phyloP scores from a whole-genome alignment of 2,329 filamentous ascomycete genomes.

The Colletotrichum sublineola region DNA sequence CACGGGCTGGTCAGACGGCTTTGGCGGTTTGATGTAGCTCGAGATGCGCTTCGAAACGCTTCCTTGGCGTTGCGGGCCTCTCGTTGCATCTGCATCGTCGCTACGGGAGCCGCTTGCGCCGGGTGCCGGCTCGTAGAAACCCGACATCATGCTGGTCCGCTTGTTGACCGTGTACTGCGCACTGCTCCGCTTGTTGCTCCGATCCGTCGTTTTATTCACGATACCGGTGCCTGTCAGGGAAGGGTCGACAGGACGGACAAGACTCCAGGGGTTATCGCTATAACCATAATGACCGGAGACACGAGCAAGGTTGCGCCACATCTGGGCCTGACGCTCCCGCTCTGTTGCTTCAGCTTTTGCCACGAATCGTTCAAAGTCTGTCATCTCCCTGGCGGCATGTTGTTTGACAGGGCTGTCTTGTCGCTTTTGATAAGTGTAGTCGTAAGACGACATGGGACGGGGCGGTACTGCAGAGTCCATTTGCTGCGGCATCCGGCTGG shows the following conservation, averaged over 20 bases:
- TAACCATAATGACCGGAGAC: slow-evolving; percentile 39
- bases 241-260: slow-evolving; percentile 16
- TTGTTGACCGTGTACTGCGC: slow-evolving; percentile 35
- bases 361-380: slow-evolving; percentile 49
- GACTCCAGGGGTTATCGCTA: slow-evolving; percentile 20
- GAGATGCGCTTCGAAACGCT: slow-evolving; percentile 62
- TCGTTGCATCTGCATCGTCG: slow-evolving; percentile 22
- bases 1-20: not conserved
- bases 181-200: slow-evolving; percentile 31
- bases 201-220: not conserved
- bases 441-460: slow-evolving; percentile 9
- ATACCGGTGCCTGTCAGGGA: slow-evolving; percentile 11
- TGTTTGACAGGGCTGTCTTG: slow-evolving; percentile 9
- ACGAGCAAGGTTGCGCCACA: slow-evolving; percentile 44
- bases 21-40: slow-evolving; percentile 54
- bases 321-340: slow-evolving; percentile 43
- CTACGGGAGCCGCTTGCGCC: not conserved
- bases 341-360: slow-evolving; percentile 47
- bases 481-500: slow-evolving; percentile 13
- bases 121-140: slow-evolving; percentile 18
- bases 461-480: not conserved
- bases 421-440: not conserved
- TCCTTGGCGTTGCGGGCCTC: slow-evolving; percentile 44
- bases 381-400: slow-evolving; percentile 5
- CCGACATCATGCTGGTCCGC: slow-evolving; percentile 33